Evolutionary conservation across 768 basidiomycete genomes (phyloP).

Genomic region (Boletus reticuloceps): DNA sequence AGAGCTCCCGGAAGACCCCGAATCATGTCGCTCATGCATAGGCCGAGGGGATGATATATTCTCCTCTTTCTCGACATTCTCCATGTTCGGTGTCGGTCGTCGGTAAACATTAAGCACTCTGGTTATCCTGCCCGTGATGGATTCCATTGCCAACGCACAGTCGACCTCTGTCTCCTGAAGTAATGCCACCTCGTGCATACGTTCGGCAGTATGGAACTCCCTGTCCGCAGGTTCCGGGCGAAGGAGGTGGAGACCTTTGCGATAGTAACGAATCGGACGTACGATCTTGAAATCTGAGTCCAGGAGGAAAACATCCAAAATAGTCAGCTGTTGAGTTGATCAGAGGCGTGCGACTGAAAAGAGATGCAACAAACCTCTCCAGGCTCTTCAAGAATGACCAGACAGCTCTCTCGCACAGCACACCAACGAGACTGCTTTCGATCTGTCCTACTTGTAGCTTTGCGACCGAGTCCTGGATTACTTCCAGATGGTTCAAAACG

Average conservation of each 20-base stretch:
- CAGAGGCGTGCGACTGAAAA: background rate
- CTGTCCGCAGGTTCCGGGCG: conserved; percentile 36
- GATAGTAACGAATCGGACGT: conserved; percentile 86
- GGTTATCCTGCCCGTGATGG: conserved; percentile 47
- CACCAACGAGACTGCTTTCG: conserved; percentile 83
- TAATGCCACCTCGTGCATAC: conserved; percentile 16
- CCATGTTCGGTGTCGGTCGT: conserved; percentile 12
- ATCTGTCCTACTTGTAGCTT: conserved; percentile 55
- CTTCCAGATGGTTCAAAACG: conserved; percentile 52
- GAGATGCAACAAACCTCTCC: conserved; percentile 60
- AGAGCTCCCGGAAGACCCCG: conserved; percentile 34
- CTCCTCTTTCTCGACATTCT: conserved; percentile 5
- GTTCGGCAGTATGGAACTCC: conserved; percentile 20
- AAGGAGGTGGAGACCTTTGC: conserved; percentile 75
- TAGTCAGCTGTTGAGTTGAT: conserved; percentile 48
- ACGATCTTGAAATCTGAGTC: conserved; percentile 88
- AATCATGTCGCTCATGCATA: conserved; percentile 9
- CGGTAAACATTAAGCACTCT: conserved; percentile 41
- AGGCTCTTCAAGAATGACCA: conserved; percentile 83
- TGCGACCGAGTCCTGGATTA: conserved; percentile 60
- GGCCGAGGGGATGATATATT: background rate
- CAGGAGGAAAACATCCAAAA: conserved; percentile 93
- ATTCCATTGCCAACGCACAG: conserved; percentile 42
- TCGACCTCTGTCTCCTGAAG: conserved; percentile 32
- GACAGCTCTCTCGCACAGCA: conserved; percentile 86